Evolutionary conservation across 768 basidiomycete species (phyloP).

Genomic region (Melanogaster broomeanus): DNA sequence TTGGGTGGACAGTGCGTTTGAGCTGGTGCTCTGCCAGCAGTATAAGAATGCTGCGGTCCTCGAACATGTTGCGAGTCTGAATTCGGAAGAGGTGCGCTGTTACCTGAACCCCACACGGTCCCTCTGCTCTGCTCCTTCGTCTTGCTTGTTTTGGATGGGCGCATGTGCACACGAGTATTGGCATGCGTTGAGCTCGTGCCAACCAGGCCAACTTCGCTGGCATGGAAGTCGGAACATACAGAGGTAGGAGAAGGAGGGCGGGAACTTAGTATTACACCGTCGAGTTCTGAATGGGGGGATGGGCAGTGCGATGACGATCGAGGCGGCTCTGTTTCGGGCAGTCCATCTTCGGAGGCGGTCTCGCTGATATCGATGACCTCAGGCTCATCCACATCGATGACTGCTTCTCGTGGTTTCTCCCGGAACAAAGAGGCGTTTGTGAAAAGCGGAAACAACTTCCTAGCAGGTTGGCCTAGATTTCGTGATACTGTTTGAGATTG

Average conservation of each 20-base stretch:
- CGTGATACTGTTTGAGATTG: not conserved
- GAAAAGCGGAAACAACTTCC: constrained; percentile 28
- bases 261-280: constrained; percentile 6
- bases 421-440: constrained; percentile 7
- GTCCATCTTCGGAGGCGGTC: constrained; percentile 14
- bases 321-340: constrained; percentile 14
- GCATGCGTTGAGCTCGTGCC: constrained; percentile 11
- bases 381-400: constrained; percentile 14
- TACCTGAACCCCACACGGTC: constrained; percentile 1
- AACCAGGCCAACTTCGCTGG: not conserved
- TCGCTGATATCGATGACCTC: constrained; percentile 22
- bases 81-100: constrained; percentile 49
- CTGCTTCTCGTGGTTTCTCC: constrained; percentile 1
- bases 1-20: constrained; percentile 7
- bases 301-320: constrained; percentile 3
- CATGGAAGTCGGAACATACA: not conserved
- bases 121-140: constrained; percentile 2
- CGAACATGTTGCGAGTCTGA: constrained; percentile 58
- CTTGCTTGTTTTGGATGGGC: constrained; percentile 1
- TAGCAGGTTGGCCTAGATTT: constrained; percentile 13
- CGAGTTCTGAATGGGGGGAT: constrained; percentile 12
- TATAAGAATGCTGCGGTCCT: constrained; percentile 51
- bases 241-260: constrained; percentile 2
- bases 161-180: not conserved
- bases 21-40: constrained; percentile 8